Conservation (phyloP, 345 rosid genomes). For the Microthlaspi erraticum region DNA sequence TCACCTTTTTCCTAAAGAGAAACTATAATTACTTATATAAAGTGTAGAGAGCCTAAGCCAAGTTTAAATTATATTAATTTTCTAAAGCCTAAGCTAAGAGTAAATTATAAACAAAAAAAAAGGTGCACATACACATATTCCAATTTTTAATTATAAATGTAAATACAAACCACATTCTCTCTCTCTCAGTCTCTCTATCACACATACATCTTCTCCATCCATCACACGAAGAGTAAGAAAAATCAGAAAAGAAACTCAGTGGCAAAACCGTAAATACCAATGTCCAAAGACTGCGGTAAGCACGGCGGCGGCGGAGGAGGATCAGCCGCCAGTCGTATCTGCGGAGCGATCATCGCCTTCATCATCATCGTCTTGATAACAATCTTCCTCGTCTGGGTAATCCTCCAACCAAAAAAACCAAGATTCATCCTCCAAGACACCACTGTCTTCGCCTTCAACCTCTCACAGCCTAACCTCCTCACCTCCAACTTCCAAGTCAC, state of each 20-base stretch:
- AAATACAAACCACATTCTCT: conserved; percentile 3
- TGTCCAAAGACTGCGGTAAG: conserved; percentile 40
- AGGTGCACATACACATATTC: not conserved
- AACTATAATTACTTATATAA: too few relatives aligned
- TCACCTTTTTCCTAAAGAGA: not conserved
- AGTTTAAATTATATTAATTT: too few relatives aligned
- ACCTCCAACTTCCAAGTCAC: conserved; percentile 83
- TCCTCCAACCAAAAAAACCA: conserved; percentile 79
- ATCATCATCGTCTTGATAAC: conserved; percentile 54
- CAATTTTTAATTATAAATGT: not conserved
- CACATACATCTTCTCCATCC: conserved; percentile 33
- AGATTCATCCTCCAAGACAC: conserved; percentile 81
- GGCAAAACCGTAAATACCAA: conserved; percentile 34
- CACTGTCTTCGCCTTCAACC: conserved; percentile 80
- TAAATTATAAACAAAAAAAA: conserved; percentile 2
- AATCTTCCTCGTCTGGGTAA: conserved; percentile 72
- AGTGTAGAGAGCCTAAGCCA: too few relatives aligned
- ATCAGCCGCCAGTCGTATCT: conserved; percentile 20
- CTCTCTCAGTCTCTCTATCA: conserved; percentile 16
- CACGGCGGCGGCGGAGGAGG: conserved; percentile 30
- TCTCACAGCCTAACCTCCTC: conserved; percentile 66
- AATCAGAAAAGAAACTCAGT: conserved; percentile 7
- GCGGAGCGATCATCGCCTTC: conserved; percentile 55
- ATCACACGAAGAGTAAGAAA: not conserved
- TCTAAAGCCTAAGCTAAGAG: not conserved